phyloP scores from a whole-genome alignment of 371 early-diverging fungal species.

The Mortierella sp. region DNA sequence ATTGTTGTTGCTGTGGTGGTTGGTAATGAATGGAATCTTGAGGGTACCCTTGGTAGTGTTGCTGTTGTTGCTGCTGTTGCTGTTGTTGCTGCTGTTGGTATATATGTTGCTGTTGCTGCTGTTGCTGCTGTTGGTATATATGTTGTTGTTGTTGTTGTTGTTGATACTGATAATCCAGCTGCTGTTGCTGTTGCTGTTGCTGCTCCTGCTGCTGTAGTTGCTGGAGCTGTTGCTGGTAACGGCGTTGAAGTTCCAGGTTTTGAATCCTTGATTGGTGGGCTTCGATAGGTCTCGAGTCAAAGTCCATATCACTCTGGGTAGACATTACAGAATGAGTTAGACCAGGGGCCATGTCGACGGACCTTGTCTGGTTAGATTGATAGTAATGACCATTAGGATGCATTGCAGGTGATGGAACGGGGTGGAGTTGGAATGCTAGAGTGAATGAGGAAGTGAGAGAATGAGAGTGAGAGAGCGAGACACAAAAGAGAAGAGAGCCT shows the following conservation, averaged over 20 bases:
- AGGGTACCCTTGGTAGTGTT: constrained; percentile 6
- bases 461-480: background rate
- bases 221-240: background rate
- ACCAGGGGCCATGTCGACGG: constrained; percentile 37
- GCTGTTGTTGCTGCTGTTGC: constrained; percentile 19
- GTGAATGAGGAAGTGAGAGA: too few relatives aligned
- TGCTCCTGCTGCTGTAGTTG: background rate
- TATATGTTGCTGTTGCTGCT: background rate
- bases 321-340: constrained; percentile 40
- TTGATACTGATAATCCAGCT: background rate
- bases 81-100: constrained; percentile 17
- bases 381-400: constrained; percentile 15
- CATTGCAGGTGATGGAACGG: constrained; percentile 7
- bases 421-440: background rate
- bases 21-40: constrained; percentile 8
- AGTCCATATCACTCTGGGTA: constrained; percentile 31
- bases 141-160: constrained; percentile 4
- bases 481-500: background rate
- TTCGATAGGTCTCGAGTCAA: constrained; percentile 27
- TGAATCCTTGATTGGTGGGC: constrained; percentile 17
- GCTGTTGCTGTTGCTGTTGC: constrained; percentile 1
- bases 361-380: constrained; percentile 16
- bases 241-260: constrained; percentile 22
- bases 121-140: background rate
- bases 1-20: constrained; percentile 5